Evolutionary conservation across 345 rosid genomes (phyloP).

Genomic region (Hibiscus syriacus): DNA sequence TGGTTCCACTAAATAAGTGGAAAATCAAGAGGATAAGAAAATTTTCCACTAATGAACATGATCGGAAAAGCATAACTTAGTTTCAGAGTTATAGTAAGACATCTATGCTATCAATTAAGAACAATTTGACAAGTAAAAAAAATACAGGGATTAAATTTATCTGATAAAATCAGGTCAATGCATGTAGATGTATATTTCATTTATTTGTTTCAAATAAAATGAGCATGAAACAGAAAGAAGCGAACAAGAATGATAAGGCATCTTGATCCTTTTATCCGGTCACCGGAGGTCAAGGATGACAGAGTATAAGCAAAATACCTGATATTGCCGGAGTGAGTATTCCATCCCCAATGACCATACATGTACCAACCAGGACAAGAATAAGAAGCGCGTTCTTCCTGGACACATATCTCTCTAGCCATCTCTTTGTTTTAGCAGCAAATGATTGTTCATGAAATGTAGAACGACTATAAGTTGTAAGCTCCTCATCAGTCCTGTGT

Average conservation of each 20-base stretch:
- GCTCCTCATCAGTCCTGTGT: slow-evolving; percentile 83
- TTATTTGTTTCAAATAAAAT: neutral
- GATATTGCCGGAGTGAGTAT: slow-evolving; percentile 98
- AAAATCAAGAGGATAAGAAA: neutral
- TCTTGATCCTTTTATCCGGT: neutral
- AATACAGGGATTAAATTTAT: neutral
- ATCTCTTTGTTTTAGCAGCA: slow-evolving; percentile 77
- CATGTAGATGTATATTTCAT: neutral
- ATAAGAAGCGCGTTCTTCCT: slow-evolving; percentile 65
- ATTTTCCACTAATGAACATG: neutral
- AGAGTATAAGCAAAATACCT: slow-evolving; percentile 31
- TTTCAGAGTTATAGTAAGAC: neutral
- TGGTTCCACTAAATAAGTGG: neutral
- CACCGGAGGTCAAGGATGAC: neutral
- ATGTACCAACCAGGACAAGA: slow-evolving; percentile 82
- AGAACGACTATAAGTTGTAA: slow-evolving; percentile 89
- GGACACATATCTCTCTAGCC: slow-evolving; percentile 56
- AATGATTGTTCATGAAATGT: slow-evolving; percentile 63
- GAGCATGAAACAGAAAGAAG: neutral
- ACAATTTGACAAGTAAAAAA: neutral
- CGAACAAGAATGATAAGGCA: neutral
- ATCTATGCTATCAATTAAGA: neutral
- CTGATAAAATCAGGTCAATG: neutral
- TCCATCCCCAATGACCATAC: slow-evolving; percentile 97
- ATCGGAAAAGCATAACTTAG: neutral